Conservation (phyloP, 495 filamentous ascomycete species). For the Aspergillus bridgeri region DNA sequence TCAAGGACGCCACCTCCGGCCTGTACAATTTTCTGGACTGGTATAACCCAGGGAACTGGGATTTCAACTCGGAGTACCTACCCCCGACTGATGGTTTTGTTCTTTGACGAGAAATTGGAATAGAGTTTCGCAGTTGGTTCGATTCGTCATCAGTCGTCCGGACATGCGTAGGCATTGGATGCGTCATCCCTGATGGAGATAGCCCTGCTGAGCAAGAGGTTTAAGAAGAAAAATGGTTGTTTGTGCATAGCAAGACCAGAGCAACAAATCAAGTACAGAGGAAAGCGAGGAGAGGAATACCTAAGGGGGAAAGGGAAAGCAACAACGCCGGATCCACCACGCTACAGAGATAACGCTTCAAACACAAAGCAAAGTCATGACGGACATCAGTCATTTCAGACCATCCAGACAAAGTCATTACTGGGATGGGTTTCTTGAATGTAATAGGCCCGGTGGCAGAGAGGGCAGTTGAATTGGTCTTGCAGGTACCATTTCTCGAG, state of each 20-base stretch:
- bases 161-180: neutral
- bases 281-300: neutral
- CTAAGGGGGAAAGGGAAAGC: neutral
- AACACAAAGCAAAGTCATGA: neutral
- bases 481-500: slow-evolving; percentile 46
- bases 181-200: neutral
- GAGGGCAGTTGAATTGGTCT: slow-evolving; percentile 43
- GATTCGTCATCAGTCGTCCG: neutral
- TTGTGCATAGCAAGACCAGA: neutral
- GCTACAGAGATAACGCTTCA: neutral
- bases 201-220: neutral
- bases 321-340: slow-evolving; percentile 1
- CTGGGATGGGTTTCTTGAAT: slow-evolving; percentile 30
- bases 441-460: slow-evolving; percentile 42
- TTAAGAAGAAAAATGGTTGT: neutral
- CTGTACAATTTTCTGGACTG: slow-evolving; percentile 38
- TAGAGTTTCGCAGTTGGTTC: neutral
- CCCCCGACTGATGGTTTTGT: slow-evolving; percentile 23
- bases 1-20: slow-evolving; percentile 33
- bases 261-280: neutral
- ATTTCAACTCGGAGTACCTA: slow-evolving; percentile 34
- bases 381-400: slow-evolving; percentile 23
- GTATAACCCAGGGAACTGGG: slow-evolving; percentile 37
- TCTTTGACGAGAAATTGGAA: slow-evolving; percentile 9
- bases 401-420: slow-evolving; percentile 43